Base-by-base conservation (phyloP, 805 yeast genomes). In the Starmerella geochares region DNA sequence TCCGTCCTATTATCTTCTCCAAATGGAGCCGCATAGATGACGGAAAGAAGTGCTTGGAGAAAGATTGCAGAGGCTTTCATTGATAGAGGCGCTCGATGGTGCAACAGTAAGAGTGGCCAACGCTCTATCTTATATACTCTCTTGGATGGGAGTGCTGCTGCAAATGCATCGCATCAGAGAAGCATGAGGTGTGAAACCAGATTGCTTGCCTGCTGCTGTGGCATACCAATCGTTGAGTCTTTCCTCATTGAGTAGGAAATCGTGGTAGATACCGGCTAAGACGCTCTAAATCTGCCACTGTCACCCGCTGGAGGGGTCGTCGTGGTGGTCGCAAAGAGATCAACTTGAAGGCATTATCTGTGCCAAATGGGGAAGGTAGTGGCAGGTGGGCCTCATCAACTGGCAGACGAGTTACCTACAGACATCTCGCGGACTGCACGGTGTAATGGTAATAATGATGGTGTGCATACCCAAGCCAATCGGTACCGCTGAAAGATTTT, bases 21-120 rank as follows among this genome's bases (percentile, higher is more conserved):
- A 7, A 29, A 13, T 32, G 45, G 60, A 11, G 58, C 58, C 5
- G 58, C 58, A 32, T 54, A 19, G 8, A 47, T 58, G 17, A 48
- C 36, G 39, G 57, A 49, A 20, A 55, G 40, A 11, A 56, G 47
- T 6, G 60, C 58, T 40, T 53, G 55, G 24, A 53, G 35, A 19
- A 53, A 35, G 45, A 49, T 16, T 19, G 31, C 25, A 19, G 53
- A 40, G 10, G 35, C n/a, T 27, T 49, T 43, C 55, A 52, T 52
- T 9, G 24, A 5, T 6, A 23, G 20, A 11, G n/a, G 14, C 23
- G 23, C 20, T 27, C n/a, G 37, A 19, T 33, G 27, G 16, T 33
- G 19, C 8, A 24, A 10, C n/a, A 21, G 4, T 11, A 5, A 37
- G 29, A 37, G n/a, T 14, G 35, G 17, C 7, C 7, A 23, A n/a